Evolutionary conservation across 2,329 filamentous ascomycete genomes (phyloP).

Genomic region (Clonostachys rhizophaga): DNA sequence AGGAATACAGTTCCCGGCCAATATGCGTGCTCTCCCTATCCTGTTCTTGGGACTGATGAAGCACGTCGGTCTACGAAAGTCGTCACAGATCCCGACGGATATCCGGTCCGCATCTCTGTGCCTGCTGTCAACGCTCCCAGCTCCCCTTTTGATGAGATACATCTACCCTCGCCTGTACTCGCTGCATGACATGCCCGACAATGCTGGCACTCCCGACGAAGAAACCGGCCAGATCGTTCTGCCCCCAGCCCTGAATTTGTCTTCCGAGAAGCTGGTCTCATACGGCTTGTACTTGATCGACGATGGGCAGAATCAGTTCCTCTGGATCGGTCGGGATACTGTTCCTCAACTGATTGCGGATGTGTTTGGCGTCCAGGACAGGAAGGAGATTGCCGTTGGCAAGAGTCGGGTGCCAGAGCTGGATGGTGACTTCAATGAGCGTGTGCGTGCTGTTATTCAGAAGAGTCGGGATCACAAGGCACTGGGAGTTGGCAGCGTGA

Average conservation of each 20-base stretch:
- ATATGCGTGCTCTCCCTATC: slow-evolving; percentile 81
- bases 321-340: slow-evolving; percentile 92
- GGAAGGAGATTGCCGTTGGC: slow-evolving; percentile 81
- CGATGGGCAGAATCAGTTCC: slow-evolving; percentile 94
- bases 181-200: slow-evolving; percentile 93
- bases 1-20: slow-evolving; percentile 89
- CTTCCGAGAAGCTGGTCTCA: slow-evolving; percentile 79
- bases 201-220: slow-evolving; percentile 78
- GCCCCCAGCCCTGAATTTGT: slow-evolving; percentile 79
- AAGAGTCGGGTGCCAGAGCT: slow-evolving; percentile 83
- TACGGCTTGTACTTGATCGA: slow-evolving; percentile 96
- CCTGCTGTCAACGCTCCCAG: slow-evolving; percentile 86
- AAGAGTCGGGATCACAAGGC: slow-evolving; percentile 88
- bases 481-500: slow-evolving; percentile 86
- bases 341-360: slow-evolving; percentile 85
- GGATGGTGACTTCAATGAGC: slow-evolving; percentile 95
- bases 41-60: slow-evolving; percentile 95
- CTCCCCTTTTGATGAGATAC: slow-evolving; percentile 88
- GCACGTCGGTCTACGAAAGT: slow-evolving; percentile 90
- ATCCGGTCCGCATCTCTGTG: slow-evolving; percentile 90
- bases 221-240: slow-evolving; percentile 86
- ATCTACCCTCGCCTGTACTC: slow-evolving; percentile 85
- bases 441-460: slow-evolving; percentile 81
- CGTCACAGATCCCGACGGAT: slow-evolving; percentile 89
- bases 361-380: slow-evolving; percentile 85